Evolutionary conservation across 73 alveolate species (phyloP).

Genomic region (Paramecium tetraurelia): DNA sequence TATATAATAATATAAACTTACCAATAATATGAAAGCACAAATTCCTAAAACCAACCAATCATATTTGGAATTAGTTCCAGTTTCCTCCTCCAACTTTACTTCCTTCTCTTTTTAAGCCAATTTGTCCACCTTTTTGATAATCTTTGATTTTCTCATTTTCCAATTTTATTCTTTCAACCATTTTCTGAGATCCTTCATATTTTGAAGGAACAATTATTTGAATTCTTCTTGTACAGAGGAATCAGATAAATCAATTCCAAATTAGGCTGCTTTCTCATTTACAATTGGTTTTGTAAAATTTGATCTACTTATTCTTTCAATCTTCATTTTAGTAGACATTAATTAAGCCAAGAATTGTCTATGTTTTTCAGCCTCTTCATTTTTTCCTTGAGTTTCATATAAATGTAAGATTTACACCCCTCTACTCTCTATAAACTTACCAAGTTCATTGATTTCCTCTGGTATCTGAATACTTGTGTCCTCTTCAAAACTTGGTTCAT

Average conservation of each 20-base stretch:
- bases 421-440: conserved; percentile 26
- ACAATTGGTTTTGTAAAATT: conserved; percentile 2
- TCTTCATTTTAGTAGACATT: not conserved
- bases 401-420: not conserved
- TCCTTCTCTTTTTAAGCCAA: not conserved
- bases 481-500: conserved; percentile 24
- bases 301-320: conserved; percentile 32
- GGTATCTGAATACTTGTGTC: not conserved
- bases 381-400: not conserved
- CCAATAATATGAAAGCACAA: not conserved
- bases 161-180: conserved; percentile 16
- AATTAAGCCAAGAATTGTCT: not conserved
- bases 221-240: not conserved
- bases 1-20: not conserved
- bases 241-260: conserved; percentile 34
- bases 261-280: not conserved
- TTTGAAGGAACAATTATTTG: not conserved
- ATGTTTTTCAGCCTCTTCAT: not conserved
- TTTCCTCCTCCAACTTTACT: not conserved
- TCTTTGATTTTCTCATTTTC: not conserved
- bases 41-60: not conserved
- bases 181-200: conserved; percentile 15
- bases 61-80: not conserved
- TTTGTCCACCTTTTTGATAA: not conserved
- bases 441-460: not conserved